Percentiles rank a stretch among this genome's conserved stretches.
phyloP scores from a whole-genome alignment of 768 basidiomycete species.

The Phylloporus sp. region DNA sequence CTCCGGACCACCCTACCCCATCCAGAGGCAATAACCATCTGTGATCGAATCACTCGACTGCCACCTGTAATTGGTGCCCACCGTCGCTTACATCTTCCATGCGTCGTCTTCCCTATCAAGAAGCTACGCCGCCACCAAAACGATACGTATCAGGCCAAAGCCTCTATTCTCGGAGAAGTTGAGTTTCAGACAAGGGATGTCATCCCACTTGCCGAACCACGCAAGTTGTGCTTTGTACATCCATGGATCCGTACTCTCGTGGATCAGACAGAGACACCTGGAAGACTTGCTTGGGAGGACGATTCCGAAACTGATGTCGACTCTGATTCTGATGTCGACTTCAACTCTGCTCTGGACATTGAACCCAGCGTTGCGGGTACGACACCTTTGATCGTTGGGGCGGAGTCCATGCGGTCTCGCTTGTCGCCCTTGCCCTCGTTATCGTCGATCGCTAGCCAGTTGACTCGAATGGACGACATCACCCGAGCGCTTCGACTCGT shows the following conservation, averaged over 20 bases:
- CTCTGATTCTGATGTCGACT: conserved; percentile 6
- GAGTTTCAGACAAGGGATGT: conserved; percentile 4
- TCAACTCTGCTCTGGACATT: conserved; percentile 1
- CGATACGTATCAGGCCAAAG: conserved; percentile 4
- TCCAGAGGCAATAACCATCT: conserved; percentile 1
- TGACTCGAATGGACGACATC: conserved; percentile 2
- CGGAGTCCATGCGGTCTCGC: conserved; percentile 1
- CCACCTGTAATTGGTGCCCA: conserved; percentile 5
- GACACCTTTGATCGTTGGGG: neutral
- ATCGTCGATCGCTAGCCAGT: conserved; percentile 1
- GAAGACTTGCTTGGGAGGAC: conserved; percentile 2
- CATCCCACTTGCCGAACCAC: conserved; percentile 1
- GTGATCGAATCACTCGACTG: conserved; percentile 4
- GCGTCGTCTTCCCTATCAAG: conserved; percentile 9
- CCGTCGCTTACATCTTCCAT: conserved; percentile 9
- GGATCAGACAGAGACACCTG: neutral
- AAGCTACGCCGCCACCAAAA: neutral
- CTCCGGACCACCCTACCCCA: neutral
- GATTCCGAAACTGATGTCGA: conserved; percentile 4
- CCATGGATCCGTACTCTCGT: conserved; percentile 10
- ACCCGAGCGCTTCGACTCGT: conserved; percentile 12
- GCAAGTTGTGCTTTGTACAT: conserved; percentile 8
- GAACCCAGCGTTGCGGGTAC: neutral
- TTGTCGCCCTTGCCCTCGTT: neutral
- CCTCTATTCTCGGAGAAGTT: conserved; percentile 7